Base-by-base conservation (phyloP, 1,139 yeast species). In the Hanseniaspora uvarum region DNA sequence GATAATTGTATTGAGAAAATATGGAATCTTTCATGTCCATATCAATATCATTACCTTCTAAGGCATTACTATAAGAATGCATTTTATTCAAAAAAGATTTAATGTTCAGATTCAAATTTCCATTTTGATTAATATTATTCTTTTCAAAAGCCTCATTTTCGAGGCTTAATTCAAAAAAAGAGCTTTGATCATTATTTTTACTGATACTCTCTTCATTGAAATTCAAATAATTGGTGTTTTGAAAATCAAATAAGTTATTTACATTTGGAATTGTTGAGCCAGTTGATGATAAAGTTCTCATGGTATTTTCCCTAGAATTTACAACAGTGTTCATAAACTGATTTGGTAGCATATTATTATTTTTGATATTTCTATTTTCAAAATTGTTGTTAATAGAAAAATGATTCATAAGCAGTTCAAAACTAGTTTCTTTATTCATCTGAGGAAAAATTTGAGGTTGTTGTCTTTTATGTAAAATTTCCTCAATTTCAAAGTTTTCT, bases 121-220 rank as follows among this genome's bases (percentile, higher is more conserved):
- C 19, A 4, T 26, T 41, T 6, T 2, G 21, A n/a, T 11, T 26
- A n/a, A 7, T 4, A 8, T 40, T 14, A 26, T 6, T 14, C 12
- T 30, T 16, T 4, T 28, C 21, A 21, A 33, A 43, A 10, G 53
- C 53, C 53, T 50, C 53, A 23, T 50, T 50, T 50, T 50, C 53
- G 47, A 50, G 53, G 53, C 53, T 24, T 16, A 50, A 43, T 8
- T 50, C 53, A 50, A 50, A 50, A 50, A 50, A 50, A 50, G 53
- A 36, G 16, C 37, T 19, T 19, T 43, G 43, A 12, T 28, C 34
- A 12, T 28, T 26, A 12, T 37, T 12, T 23, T 21, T 37, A 11
- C 34, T 41, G 24, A 23, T 12, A 24, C 6, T 33, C n/a, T 26
- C 34, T 12, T 37, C 36, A 33, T 50, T 50, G 26, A 50, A 50